These are phyloP conservation scores for Dovyalis caffra DNA, from an alignment of 345 rosid genomes.

Conservation along the genomic window DNA sequence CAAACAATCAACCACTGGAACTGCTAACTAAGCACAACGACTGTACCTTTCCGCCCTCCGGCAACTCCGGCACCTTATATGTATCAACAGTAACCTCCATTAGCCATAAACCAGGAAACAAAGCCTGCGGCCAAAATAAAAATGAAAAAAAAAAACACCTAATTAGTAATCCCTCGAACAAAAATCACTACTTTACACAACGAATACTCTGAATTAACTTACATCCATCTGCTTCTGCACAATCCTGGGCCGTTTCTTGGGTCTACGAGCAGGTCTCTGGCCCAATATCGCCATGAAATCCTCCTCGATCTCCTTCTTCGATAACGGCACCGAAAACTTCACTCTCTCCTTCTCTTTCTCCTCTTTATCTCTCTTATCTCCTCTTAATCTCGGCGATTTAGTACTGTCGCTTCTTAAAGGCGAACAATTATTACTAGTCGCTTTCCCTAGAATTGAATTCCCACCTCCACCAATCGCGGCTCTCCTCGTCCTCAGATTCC, in stretches of 20 bases:
- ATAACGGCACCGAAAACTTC: conserved; percentile 42
- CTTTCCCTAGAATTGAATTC: conserved; percentile 13
- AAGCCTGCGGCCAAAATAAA: conserved; percentile 38
- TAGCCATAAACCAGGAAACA: conserved; percentile 71
- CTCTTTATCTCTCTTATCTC: conserved; percentile 19
- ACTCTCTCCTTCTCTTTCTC: conserved; percentile 32
- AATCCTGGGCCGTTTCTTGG: conserved; percentile 63
- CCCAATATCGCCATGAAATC: conserved; percentile 54
- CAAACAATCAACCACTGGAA: conserved; percentile 6
- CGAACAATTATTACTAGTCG: conserved; percentile 26
- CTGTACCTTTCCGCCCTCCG: conserved; percentile 57
- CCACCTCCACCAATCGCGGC: conserved; percentile 23
- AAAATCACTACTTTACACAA: neutral
- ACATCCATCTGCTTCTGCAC: conserved; percentile 76
- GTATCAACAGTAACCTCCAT: conserved; percentile 55
- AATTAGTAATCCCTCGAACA: neutral
- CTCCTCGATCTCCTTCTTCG: conserved; percentile 70
- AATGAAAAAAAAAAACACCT: neutral
- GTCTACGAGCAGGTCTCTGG: conserved; percentile 56
- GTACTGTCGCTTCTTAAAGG: conserved; percentile 34
- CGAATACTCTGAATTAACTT: conserved; percentile 23
- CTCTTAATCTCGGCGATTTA: conserved; percentile 26
- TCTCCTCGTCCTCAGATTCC: conserved; percentile 81
- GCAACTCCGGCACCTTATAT: conserved; percentile 61
- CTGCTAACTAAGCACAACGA: neutral